Evolutionary conservation across 2,329 filamentous ascomycete species (phyloP).

Genomic region (Chrysoporthe austroafricana): DNA sequence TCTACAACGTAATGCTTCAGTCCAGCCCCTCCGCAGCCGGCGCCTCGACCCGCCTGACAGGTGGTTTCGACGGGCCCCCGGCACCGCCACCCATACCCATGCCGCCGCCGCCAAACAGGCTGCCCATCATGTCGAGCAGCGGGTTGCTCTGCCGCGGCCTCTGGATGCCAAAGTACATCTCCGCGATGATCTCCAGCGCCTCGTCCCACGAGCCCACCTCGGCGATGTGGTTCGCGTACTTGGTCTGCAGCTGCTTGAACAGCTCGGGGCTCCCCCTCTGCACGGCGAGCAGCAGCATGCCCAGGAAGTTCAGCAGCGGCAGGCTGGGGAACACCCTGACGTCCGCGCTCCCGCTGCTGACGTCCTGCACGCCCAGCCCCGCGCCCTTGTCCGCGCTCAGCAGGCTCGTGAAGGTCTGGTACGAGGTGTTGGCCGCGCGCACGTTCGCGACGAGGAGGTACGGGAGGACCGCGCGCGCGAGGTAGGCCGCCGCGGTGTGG

Average conservation of each 20-base stretch:
- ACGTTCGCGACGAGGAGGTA: slow-evolving; percentile 91
- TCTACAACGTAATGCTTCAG: slow-evolving; percentile 39
- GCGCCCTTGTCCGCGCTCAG: slow-evolving; percentile 58
- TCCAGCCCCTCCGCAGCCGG: slow-evolving; percentile 65
- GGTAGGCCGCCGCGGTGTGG: slow-evolving; percentile 85
- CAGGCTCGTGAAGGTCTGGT: slow-evolving; percentile 73
- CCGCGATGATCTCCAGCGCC: slow-evolving; percentile 81
- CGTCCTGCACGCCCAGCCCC: slow-evolving; percentile 74
- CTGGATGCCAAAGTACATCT: slow-evolving; percentile 95
- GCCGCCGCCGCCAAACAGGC: slow-evolving; percentile 80
- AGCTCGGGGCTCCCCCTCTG: slow-evolving; percentile 79
- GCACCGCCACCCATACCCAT: slow-evolving; percentile 56
- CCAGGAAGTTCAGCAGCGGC: slow-evolving; percentile 94
- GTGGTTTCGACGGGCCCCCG: slow-evolving; percentile 44
- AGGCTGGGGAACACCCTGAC: slow-evolving; percentile 84
- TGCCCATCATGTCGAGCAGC: slow-evolving; percentile 97
- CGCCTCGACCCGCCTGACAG: slow-evolving; percentile 49
- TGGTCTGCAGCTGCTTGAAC: slow-evolving; percentile 79
- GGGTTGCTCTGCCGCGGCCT: slow-evolving; percentile 89
- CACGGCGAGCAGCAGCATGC: slow-evolving; percentile 78
- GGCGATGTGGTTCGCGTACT: slow-evolving; percentile 78
- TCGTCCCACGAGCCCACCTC: slow-evolving; percentile 81
- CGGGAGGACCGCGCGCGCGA: slow-evolving; percentile 83
- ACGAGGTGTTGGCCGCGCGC: slow-evolving; percentile 81
- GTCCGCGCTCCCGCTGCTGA: slow-evolving; percentile 74